Conservation (phyloP, 805 yeast genomes). For the Jamesozyma gamospora region DNA sequence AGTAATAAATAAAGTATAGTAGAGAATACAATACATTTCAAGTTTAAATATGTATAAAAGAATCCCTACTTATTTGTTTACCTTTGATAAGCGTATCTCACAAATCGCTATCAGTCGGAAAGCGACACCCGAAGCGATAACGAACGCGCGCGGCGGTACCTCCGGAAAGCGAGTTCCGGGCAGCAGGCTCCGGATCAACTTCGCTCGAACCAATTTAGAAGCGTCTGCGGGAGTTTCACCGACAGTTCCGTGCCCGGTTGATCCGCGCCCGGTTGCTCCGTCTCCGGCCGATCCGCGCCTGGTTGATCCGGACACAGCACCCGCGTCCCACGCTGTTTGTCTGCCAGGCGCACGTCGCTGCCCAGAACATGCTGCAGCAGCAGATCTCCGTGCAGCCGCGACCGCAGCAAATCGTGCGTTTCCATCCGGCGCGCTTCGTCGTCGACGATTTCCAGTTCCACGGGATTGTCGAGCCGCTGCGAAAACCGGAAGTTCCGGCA, state of each 20-base stretch:
- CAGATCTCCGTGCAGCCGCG: constrained; percentile 10
- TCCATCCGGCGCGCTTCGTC: constrained; percentile 17
- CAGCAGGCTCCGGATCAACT: neutral
- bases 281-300: neutral
- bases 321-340: neutral
- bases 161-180: neutral
- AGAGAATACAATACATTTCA: no score
- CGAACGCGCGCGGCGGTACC: neutral
- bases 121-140: neutral
- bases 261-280: neutral
- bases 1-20: no score
- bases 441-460: constrained; percentile 18
- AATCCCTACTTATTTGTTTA: no score
- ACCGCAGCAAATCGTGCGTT: constrained; percentile 9
- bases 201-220: neutral
- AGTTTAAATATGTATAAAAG: no score
- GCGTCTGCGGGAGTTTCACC: neutral
- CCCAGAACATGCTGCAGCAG: constrained; percentile 8
- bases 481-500: neutral
- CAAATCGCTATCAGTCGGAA: neutral
- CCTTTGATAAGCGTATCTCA: neutral
- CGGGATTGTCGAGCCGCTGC: constrained; percentile 15
- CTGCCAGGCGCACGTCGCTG: neutral
- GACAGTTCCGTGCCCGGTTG: neutral
- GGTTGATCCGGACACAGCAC: neutral